Evolutionary conservation across 306 rosid genomes (phyloP).

Genomic region (Abrus pulchellus): DNA sequence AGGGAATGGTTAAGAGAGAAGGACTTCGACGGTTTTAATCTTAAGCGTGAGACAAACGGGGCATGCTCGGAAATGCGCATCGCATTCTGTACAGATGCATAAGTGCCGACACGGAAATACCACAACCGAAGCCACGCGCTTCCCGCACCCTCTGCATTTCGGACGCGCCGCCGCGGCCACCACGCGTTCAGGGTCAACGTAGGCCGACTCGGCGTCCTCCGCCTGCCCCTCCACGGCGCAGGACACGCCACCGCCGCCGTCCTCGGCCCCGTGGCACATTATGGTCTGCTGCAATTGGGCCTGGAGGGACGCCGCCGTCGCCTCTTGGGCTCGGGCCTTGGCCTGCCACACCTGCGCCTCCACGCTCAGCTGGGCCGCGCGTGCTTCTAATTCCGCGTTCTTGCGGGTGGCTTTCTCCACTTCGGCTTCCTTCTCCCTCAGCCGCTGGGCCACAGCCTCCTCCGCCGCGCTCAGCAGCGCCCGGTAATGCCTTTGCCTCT

Average conservation of each 20-base stretch:
- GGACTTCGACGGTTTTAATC: conserved; percentile 84
- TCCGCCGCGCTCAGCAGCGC: conserved; percentile 74
- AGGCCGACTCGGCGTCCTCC: conserved; percentile 85
- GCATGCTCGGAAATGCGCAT: conserved; percentile 70
- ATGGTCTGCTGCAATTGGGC: conserved; percentile 82
- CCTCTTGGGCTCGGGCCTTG: conserved; percentile 80
- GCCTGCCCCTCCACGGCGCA: conserved; percentile 70
- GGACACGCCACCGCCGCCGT: conserved; percentile 44
- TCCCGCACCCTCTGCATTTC: conserved; percentile 77
- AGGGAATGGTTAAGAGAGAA: conserved; percentile 53
- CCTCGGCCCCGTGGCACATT: conserved; percentile 47
- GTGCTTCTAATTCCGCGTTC: conserved; percentile 82
- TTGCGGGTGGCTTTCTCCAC: conserved; percentile 77
- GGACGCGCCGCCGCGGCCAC: conserved; percentile 49
- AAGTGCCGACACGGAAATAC: conserved; percentile 92
- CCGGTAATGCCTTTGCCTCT: conserved; percentile 72
- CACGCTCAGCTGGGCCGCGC: conserved; percentile 76
- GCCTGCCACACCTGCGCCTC: conserved; percentile 94
- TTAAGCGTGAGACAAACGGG: conserved; percentile 75
- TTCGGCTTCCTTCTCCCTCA: conserved; percentile 77
- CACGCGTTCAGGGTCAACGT: conserved; percentile 75
- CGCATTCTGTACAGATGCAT: conserved; percentile 82
- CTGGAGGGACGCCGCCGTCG: conserved; percentile 71
- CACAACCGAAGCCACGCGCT: conserved; percentile 80
- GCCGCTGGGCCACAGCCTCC: conserved; percentile 60